These are phyloP conservation scores for Eutypella sp. DNA, from an alignment of 2,329 filamentous ascomycete species.

Conservation along the genomic window DNA sequence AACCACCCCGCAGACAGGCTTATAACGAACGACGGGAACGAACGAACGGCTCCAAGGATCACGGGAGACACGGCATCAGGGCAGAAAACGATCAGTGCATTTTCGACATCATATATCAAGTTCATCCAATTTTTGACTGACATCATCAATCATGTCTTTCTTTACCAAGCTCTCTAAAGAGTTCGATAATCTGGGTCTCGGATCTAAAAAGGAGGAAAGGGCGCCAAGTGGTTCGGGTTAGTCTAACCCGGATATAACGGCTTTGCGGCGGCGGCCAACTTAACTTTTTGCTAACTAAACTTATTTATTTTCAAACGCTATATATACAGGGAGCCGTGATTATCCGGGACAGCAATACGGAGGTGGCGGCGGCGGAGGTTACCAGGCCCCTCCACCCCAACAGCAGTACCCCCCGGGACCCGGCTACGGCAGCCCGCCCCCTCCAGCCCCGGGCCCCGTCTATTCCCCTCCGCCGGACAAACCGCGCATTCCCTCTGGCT, in stretches of 20 bases:
- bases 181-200: slow-evolving; percentile 25
- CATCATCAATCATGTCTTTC: slow-evolving; percentile 22
- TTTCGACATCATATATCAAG: no score
- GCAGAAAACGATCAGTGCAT: neutral
- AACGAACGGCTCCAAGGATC: no score
- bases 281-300: no score
- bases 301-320: neutral
- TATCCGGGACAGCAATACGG: slow-evolving; percentile 21
- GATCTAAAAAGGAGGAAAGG: slow-evolving; percentile 14
- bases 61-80: neutral
- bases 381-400: slow-evolving; percentile 10
- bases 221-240: slow-evolving; percentile 12
- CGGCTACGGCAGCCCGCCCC: slow-evolving; percentile 13
- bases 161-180: slow-evolving; percentile 25
- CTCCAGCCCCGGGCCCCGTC: slow-evolving; percentile 19
- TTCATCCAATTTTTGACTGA: no score
- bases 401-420: slow-evolving; percentile 5
- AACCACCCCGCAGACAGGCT: no score
- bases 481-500: slow-evolving; percentile 55
- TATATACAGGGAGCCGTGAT: slow-evolving; percentile 15
- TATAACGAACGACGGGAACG: no score
- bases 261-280: no score
- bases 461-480: slow-evolving; percentile 31
- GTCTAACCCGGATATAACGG: no score
- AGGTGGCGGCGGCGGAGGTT: slow-evolving; percentile 9